Conservation (phyloP, 306 rosid species). For the Trifolium dubium region DNA sequence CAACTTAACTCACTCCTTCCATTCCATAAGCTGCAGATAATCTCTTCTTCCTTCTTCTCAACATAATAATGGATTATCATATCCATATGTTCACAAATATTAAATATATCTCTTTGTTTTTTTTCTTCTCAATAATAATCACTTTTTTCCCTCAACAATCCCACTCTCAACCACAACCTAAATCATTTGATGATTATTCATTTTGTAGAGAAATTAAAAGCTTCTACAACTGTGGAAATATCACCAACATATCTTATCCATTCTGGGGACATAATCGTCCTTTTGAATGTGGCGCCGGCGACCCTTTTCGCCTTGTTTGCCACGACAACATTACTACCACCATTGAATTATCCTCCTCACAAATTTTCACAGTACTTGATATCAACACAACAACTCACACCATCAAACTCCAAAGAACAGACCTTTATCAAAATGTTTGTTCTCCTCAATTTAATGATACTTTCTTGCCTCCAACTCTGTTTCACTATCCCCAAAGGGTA, state of each 20-base stretch:
- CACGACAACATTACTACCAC: neutral
- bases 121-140: neutral
- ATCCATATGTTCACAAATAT: neutral
- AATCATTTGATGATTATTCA: neutral
- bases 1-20: neutral
- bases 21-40: neutral
- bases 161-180: neutral
- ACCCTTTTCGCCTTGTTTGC: conserved; percentile 28
- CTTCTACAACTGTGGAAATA: conserved; percentile 37
- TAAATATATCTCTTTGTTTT: neutral
- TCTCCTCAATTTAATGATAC: neutral
- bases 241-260: conserved; percentile 40
- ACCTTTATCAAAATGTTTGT: conserved; percentile 23
- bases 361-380: neutral
- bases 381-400: rapidly evolving
- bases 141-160: neutral
- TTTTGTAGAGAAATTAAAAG: neutral
- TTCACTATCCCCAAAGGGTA: neutral
- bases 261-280: conserved; percentile 38
- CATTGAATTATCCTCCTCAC: neutral
- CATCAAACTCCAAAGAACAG: conserved; percentile 34
- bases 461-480: neutral
- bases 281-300: conserved; percentile 28
- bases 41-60: neutral
- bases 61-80: neutral